Evolutionary conservation across 1,284 basidiomycete genomes (phyloP).

Genomic region (Sporisorium graminicola): DNA sequence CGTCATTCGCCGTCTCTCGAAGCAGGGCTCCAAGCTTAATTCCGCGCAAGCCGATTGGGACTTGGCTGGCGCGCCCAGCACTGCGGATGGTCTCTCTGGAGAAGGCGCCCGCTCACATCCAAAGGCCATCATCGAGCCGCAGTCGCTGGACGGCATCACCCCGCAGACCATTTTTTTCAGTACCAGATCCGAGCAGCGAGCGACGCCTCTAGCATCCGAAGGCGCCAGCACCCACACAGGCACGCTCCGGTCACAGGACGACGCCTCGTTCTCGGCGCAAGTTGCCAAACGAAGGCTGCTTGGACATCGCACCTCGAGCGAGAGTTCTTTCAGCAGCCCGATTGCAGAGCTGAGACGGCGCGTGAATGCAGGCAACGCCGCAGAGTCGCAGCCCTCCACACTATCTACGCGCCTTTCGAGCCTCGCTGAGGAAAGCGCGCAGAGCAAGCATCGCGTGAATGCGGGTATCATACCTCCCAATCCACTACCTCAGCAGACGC

Average conservation of each 20-base stretch:
- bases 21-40: slow-evolving; percentile 46
- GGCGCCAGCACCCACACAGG: slow-evolving; percentile 41
- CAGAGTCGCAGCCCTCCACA: slow-evolving; percentile 30
- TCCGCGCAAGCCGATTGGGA: slow-evolving; percentile 30
- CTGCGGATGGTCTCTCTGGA: neutral
- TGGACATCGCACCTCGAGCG: slow-evolving; percentile 53
- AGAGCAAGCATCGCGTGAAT: slow-evolving; percentile 8
- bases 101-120: slow-evolving; percentile 20
- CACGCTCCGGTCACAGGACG: slow-evolving; percentile 54
- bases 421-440: slow-evolving; percentile 38
- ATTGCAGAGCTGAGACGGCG: slow-evolving; percentile 54
- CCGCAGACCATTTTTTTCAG: slow-evolving; percentile 95
- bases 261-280: slow-evolving; percentile 52
- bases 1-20: slow-evolving; percentile 75
- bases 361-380: slow-evolving; percentile 25
- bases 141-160: slow-evolving; percentile 83
- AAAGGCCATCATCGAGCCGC: slow-evolving; percentile 73
- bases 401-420: slow-evolving; percentile 36
- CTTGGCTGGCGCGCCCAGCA: neutral
- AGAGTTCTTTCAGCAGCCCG: slow-evolving; percentile 39
- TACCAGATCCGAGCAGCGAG: slow-evolving; percentile 27
- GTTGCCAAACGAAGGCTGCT: slow-evolving; percentile 51
- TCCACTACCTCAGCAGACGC: slow-evolving; percentile 35
- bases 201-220: slow-evolving; percentile 16
- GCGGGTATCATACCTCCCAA: slow-evolving; percentile 7